These are phyloP conservation scores for Solanum clarkiae DNA, from an alignment of 257 asterid species.

Conservation along the genomic window DNA sequence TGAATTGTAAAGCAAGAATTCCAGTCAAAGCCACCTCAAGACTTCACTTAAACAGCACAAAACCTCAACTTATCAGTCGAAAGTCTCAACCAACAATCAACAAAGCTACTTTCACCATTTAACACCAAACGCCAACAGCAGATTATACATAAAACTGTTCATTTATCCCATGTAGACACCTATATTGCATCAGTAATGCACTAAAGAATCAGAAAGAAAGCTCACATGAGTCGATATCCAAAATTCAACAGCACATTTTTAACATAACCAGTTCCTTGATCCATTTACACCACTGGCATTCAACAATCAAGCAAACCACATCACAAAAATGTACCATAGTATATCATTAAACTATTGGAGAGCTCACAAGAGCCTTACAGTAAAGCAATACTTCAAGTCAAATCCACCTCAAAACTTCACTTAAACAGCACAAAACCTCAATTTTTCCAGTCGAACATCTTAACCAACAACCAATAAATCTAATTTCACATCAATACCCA, in stretches of 20 bases:
- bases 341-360: background rate
- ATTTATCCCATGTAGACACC: background rate
- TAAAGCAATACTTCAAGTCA: background rate
- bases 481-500: background rate
- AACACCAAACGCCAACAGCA: background rate
- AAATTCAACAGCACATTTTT: background rate
- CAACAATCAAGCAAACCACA: background rate
- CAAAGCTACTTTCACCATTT: background rate
- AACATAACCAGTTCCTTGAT: background rate
- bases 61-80: background rate
- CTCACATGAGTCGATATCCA: background rate
- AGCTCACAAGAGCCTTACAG: background rate
- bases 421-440: slow-evolving; percentile 5
- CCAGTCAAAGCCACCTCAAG: slow-evolving; percentile 1
- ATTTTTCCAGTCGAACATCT: background rate
- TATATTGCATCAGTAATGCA: background rate
- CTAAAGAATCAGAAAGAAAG: background rate
- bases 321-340: background rate
- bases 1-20: background rate
- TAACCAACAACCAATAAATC: background rate
- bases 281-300: background rate
- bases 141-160: background rate
- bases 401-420: background rate
- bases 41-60: slow-evolving; percentile 8
- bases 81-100: background rate